Conservation (phyloP, 768 basidiomycete genomes). For the Austroboletus eburneus region DNA sequence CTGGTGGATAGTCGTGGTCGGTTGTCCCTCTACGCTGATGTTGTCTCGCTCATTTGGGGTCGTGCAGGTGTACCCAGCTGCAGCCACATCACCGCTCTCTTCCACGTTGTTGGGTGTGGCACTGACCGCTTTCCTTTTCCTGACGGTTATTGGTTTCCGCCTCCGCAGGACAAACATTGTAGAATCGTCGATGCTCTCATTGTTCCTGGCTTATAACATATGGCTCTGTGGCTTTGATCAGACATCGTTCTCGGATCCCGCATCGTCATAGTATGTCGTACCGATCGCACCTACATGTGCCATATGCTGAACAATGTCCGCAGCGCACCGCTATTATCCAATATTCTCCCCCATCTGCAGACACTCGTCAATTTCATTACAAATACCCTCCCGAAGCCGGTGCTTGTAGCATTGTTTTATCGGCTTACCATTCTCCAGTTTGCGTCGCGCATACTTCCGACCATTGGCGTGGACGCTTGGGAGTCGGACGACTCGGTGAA, state of each 20-base stretch:
- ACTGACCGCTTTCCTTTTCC: slow-evolving; percentile 82
- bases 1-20: slow-evolving; percentile 80
- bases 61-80: slow-evolving; percentile 71
- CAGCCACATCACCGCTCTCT: slow-evolving; percentile 79
- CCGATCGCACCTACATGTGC: neutral
- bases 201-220: slow-evolving; percentile 87
- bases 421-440: slow-evolving; percentile 77
- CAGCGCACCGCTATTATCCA: slow-evolving; percentile 72
- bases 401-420: slow-evolving; percentile 74
- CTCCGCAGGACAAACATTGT: slow-evolving; percentile 88
- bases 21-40: slow-evolving; percentile 28
- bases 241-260: slow-evolving; percentile 65
- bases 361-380: slow-evolving; percentile 76
- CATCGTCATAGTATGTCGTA: slow-evolving; percentile 67
- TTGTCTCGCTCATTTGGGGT: slow-evolving; percentile 10
- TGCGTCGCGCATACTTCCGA: slow-evolving; percentile 78
- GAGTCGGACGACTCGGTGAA: slow-evolving; percentile 61
- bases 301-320: slow-evolving; percentile 7
- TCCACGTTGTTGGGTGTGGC: slow-evolving; percentile 88
- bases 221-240: slow-evolving; percentile 86
- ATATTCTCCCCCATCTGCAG: slow-evolving; percentile 78
- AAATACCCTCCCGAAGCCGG: slow-evolving; percentile 82
- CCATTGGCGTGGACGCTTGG: slow-evolving; percentile 80
- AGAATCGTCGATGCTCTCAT: slow-evolving; percentile 81
- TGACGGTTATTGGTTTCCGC: slow-evolving; percentile 88